A percentile compares a stretch with the other conserved stretches of the same genome.
These are phyloP conservation scores for Annulohypoxylon truncatum DNA, from an alignment of 2,329 filamentous ascomycete genomes.

Conservation along the genomic window DNA sequence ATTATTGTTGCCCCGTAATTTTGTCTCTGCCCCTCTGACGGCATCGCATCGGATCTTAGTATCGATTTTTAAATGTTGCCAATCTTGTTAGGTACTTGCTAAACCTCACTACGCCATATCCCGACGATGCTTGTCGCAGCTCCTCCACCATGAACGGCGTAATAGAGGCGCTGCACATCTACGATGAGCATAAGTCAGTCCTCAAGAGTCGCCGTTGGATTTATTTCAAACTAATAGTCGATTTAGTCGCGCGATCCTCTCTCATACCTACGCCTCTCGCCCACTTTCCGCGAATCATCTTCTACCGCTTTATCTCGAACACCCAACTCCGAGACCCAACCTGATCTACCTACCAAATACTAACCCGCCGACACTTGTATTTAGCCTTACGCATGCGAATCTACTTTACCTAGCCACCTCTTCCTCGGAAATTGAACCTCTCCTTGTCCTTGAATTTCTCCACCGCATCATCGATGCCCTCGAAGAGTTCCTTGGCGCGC, in stretches of 20 bases:
- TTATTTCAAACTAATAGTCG: slow-evolving; percentile 40
- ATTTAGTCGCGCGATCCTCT: slow-evolving; percentile 81
- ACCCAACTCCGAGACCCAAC: slow-evolving; percentile 83
- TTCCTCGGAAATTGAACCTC: slow-evolving; percentile 87
- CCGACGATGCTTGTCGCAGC: slow-evolving; percentile 46
- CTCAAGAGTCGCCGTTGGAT: not conserved
- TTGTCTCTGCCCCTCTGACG: slow-evolving; percentile 25
- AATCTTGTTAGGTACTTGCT: not conserved
- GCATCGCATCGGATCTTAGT: slow-evolving; percentile 1
- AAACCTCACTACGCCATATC: not conserved
- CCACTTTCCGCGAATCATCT: slow-evolving; percentile 81
- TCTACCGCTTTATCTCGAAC: slow-evolving; percentile 86
- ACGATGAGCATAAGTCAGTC: slow-evolving; percentile 90
- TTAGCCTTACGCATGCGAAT: slow-evolving; percentile 87
- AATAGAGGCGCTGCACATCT: slow-evolving; percentile 96
- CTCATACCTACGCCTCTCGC: slow-evolving; percentile 87
- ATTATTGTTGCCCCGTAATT: slow-evolving; percentile 7
- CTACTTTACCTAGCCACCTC: slow-evolving; percentile 86
- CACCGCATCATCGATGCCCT: slow-evolving; percentile 92
- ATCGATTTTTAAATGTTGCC: no score
- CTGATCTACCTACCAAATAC: slow-evolving; percentile 86
- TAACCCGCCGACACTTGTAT: slow-evolving; percentile 87
- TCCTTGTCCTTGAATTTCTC: slow-evolving; percentile 92
- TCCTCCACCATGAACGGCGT: slow-evolving; percentile 78
- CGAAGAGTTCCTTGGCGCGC: slow-evolving; percentile 92